Percentiles rank a stretch among this genome's conserved stretches.
phyloP scores from a whole-genome alignment of 352 stramenopile species.

The Nothophytophthora sp. region DNA sequence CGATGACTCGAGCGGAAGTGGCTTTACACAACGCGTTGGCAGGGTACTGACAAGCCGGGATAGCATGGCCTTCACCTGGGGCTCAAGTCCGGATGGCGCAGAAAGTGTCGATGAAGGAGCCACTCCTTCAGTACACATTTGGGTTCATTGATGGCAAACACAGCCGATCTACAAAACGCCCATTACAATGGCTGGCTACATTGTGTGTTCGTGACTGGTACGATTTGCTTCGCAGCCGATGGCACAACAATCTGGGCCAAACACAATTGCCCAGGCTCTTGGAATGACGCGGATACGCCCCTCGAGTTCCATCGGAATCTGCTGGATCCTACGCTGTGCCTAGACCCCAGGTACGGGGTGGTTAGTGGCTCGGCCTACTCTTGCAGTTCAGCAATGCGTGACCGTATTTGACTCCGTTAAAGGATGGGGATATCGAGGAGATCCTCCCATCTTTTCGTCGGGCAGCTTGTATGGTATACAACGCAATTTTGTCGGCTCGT shows the following conservation, averaged over 20 bases:
- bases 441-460: not conserved
- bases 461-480: not conserved
- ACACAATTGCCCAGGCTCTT: constrained; percentile 14
- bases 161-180: constrained; percentile 11
- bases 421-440: constrained; percentile 3
- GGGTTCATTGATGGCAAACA: constrained; percentile 20
- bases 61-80: not conserved
- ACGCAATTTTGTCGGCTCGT: not conserved
- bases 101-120: not conserved
- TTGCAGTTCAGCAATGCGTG: not conserved
- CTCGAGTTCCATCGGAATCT: constrained; percentile 3
- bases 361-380: constrained; percentile 10
- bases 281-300: constrained; percentile 14
- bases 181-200: constrained; percentile 23
- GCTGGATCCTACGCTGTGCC: not conserved
- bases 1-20: not conserved
- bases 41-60: not conserved
- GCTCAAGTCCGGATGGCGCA: not conserved
- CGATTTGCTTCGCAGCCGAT: constrained; percentile 11
- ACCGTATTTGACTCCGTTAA: constrained; percentile 2
- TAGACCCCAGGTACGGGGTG: constrained; percentile 3
- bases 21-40: not conserved
- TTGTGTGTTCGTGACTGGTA: constrained; percentile 13
- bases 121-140: constrained; percentile 9
- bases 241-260: constrained; percentile 12